These are phyloP conservation scores for Rauvolfia tetraphylla DNA, from an alignment of 257 asterid species.

Conservation along the genomic window DNA sequence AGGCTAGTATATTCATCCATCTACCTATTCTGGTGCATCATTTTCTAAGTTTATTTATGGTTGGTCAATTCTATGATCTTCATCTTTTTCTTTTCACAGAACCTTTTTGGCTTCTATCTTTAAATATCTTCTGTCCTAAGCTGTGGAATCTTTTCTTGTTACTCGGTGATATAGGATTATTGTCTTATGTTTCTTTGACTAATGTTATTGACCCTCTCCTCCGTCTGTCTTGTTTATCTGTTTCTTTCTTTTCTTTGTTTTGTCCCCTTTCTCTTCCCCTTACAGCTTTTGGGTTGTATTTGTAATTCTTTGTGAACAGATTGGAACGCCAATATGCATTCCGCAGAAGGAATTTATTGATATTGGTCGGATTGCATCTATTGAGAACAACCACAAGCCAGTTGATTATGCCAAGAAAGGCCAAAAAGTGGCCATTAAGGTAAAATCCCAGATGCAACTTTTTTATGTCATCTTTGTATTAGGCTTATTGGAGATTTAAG, in stretches of 20 bases:
- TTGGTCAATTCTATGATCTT: no score
- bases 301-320: constrained; percentile 12
- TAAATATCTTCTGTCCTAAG: background rate
- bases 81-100: background rate
- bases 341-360: constrained; percentile 78
- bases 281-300: background rate
- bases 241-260: background rate
- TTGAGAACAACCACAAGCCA: constrained; percentile 86
- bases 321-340: constrained; percentile 83
- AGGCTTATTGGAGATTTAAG: background rate
- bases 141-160: background rate
- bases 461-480: background rate
- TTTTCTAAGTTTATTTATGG: background rate
- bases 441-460: constrained; percentile 24
- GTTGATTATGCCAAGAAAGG: constrained; percentile 93
- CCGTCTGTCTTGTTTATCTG: no score
- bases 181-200: background rate
- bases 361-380: constrained; percentile 83
- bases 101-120: background rate
- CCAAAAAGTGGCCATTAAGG: constrained; percentile 92
- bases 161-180: background rate
- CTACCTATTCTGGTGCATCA: background rate
- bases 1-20: background rate
- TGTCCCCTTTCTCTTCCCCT: background rate
- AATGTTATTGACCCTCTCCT: background rate